These are phyloP conservation scores for Cystobasidiaceae sp. DNA, from an alignment of 1,284 basidiomycete species.

Conservation along the genomic window DNA sequence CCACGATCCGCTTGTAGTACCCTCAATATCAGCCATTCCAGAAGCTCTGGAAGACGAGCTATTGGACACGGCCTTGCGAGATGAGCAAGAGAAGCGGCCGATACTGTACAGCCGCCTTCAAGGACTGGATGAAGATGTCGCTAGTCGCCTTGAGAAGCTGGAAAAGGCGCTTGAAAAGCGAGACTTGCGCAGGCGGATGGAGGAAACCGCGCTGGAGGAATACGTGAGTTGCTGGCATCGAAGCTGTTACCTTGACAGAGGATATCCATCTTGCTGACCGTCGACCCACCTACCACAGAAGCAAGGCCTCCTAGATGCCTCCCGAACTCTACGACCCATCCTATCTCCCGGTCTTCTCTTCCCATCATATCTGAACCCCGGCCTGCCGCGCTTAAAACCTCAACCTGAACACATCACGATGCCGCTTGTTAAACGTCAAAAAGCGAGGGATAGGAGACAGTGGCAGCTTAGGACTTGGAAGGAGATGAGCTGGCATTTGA, in stretches of 20 bases:
- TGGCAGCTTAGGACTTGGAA: neutral
- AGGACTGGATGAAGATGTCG: neutral
- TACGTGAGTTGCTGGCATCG: too few species aligned
- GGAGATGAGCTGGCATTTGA: slow-evolving; percentile 15
- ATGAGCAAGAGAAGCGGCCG: too few species aligned
- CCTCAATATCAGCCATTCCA: too few species aligned
- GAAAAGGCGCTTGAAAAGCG: neutral
- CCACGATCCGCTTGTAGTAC: too few species aligned
- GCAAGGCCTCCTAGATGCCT: slow-evolving; percentile 7
- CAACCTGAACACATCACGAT: slow-evolving; percentile 63
- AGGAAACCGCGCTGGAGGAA: neutral
- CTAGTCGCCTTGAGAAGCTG: neutral
- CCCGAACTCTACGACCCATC: slow-evolving; percentile 51
- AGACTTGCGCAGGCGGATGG: neutral
- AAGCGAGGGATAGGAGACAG: slow-evolving; percentile 52
- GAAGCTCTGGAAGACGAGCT: too few species aligned
- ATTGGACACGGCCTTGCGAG: too few species aligned
- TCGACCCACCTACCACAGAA: neutral
- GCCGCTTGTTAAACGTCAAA: slow-evolving; percentile 62
- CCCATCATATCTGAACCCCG: slow-evolving; percentile 58
- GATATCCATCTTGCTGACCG: too few species aligned
- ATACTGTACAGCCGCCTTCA: neutral
- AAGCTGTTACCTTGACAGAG: too few species aligned
- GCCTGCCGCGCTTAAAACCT: slow-evolving; percentile 68
- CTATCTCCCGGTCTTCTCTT: slow-evolving; percentile 64